A percentile compares a stretch with the other conserved stretches of the same genome.
Evolutionary conservation across 1,284 basidiomycete species (phyloP).

Genomic region (Ganoderma lucidum): DNA sequence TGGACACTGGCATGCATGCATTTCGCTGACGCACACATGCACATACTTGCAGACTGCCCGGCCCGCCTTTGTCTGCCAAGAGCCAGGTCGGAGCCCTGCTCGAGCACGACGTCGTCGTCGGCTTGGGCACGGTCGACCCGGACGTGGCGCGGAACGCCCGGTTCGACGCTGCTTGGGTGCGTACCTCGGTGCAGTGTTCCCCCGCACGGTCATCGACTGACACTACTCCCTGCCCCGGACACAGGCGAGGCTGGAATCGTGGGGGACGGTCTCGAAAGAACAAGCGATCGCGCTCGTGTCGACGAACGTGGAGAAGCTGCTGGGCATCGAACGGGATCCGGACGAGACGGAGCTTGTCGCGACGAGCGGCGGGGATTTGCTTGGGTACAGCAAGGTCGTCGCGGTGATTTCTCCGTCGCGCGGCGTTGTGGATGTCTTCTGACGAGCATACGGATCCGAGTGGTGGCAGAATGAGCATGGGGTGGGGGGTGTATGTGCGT

Average conservation of each 20-base stretch:
- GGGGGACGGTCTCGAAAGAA: constrained; percentile 36
- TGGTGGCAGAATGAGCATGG: too few species aligned
- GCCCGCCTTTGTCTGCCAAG: constrained; percentile 76
- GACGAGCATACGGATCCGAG: neutral
- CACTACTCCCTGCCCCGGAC: neutral
- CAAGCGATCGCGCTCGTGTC: constrained; percentile 54
- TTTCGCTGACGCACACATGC: constrained; percentile 32
- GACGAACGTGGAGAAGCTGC: constrained; percentile 57
- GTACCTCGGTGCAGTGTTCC: constrained; percentile 17
- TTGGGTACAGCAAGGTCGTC: constrained; percentile 60
- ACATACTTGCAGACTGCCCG: constrained; percentile 54
- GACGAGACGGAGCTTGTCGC: constrained; percentile 55
- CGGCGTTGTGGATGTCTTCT: constrained; percentile 34
- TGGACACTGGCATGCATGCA: too few species aligned
- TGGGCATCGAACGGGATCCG: constrained; percentile 46
- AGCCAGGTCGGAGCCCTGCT: constrained; percentile 69
- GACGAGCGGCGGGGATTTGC: constrained; percentile 58
- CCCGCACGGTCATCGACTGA: neutral
- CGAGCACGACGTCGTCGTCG: constrained; percentile 76
- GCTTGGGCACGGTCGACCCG: constrained; percentile 61
- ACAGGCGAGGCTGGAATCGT: constrained; percentile 20
- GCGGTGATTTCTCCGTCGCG: constrained; percentile 51
- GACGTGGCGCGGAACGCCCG: constrained; percentile 69
- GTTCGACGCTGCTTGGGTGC: constrained; percentile 66
- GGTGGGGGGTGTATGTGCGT: too few species aligned